phyloP scores from a whole-genome alignment of 176 grass and related monocot genomes.

The Bolboschoenus planiculmis region DNA sequence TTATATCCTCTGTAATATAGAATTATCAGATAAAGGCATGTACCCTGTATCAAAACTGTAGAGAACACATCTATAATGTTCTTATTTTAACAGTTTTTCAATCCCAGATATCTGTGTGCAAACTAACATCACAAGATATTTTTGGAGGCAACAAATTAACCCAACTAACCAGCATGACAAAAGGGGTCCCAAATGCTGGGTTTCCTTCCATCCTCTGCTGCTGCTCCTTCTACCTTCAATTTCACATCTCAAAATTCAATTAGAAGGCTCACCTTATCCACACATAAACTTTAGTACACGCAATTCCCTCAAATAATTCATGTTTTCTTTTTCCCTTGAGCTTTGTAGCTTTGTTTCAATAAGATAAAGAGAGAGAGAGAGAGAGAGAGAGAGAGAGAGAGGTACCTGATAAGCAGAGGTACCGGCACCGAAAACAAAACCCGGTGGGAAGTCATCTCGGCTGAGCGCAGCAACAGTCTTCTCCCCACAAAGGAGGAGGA shows the following conservation, averaged over 20 bases:
- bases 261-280: background rate
- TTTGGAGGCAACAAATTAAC: too few species aligned
- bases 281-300: background rate
- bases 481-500: background rate
- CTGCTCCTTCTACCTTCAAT: conserved; percentile 54
- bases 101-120: too few species aligned
- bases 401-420: conserved; percentile 65
- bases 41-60: too few species aligned
- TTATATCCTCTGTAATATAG: too few species aligned
- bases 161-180: conserved; percentile 38
- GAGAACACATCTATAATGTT: too few species aligned
- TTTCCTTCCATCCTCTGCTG: conserved; percentile 60
- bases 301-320: background rate
- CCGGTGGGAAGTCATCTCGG: conserved; percentile 38
- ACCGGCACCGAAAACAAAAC: conserved; percentile 60
- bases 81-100: too few species aligned
- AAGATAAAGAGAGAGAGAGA: too few species aligned
- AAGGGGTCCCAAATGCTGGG: conserved; percentile 74
- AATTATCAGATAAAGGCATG: too few species aligned
- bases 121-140: too few species aligned
- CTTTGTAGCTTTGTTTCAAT: background rate
- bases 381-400: background rate
- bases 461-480: conserved; percentile 24
- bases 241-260: background rate
- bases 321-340: background rate